Evolutionary conservation across 306 rosid species (phyloP).

Genomic region (Cicer bijugum): DNA sequence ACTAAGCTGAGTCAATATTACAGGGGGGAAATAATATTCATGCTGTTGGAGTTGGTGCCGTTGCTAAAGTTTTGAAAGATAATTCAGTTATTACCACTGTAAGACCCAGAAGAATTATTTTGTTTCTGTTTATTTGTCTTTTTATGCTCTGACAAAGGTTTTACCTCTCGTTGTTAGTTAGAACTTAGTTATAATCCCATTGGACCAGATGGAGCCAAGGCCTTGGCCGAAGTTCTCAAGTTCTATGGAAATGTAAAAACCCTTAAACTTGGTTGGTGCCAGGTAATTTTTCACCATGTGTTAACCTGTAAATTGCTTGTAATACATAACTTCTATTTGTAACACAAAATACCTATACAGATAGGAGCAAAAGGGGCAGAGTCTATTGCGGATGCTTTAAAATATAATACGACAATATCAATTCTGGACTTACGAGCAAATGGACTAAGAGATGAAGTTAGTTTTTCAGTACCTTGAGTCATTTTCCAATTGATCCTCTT

Average conservation of each 20-base stretch:
- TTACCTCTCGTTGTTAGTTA: slow-evolving; percentile 62
- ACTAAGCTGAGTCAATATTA: slow-evolving; percentile 43
- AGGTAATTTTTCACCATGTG: slow-evolving; percentile 61
- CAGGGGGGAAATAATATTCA: slow-evolving; percentile 96
- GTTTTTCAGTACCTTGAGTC: slow-evolving; percentile 43
- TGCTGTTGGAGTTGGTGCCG: slow-evolving; percentile 63
- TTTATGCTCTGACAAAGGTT: slow-evolving; percentile 20
- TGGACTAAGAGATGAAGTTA: slow-evolving; percentile 88
- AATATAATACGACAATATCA: slow-evolving; percentile 87
- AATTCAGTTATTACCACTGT: slow-evolving; percentile 79
- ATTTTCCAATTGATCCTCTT: background rate
- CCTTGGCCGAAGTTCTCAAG: slow-evolving; percentile 85
- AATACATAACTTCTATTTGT: slow-evolving; percentile 5
- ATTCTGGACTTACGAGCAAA: slow-evolving; percentile 86
- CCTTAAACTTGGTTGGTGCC: slow-evolving; percentile 99
- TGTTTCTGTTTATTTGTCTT: slow-evolving; percentile 25
- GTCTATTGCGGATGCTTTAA: slow-evolving; percentile 83
- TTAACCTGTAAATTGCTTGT: slow-evolving; percentile 30
- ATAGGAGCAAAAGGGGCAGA: slow-evolving; percentile 95
- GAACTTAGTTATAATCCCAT: slow-evolving; percentile 94
- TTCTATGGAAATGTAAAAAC: slow-evolving; percentile 81
- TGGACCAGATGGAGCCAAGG: slow-evolving; percentile 96
- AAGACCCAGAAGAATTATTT: slow-evolving; percentile 44
- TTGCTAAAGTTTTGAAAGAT: slow-evolving; percentile 86
- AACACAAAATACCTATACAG: slow-evolving; percentile 52